Evolutionary conservation across 169 alveolate genomes (phyloP).

Genomic region (Theileria parva): DNA sequence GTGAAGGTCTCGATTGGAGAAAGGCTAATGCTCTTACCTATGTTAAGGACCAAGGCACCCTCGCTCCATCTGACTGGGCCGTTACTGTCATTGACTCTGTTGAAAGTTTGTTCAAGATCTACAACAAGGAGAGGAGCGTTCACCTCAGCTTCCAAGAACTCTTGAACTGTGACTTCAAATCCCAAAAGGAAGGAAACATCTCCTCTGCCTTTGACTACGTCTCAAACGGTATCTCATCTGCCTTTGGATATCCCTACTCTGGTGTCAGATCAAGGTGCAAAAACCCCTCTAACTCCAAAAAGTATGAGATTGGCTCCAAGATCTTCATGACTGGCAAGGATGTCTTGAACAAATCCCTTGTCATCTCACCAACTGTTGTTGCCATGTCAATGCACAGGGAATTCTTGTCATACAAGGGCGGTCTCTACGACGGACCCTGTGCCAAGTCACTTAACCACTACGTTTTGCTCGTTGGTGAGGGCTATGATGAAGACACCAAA

Average conservation of each 20-base stretch:
- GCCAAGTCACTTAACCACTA: constrained; percentile 74
- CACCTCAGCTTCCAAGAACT: constrained; percentile 85
- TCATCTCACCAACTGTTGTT: constrained; percentile 82
- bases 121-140: constrained; percentile 42
- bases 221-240: constrained; percentile 71
- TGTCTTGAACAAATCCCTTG: constrained; percentile 69
- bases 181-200: constrained; percentile 80
- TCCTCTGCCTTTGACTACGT: constrained; percentile 80
- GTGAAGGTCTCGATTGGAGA: constrained; percentile 72
- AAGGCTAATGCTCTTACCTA: constrained; percentile 69
- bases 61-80: constrained; percentile 85
- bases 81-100: constrained; percentile 78
- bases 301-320: constrained; percentile 19
- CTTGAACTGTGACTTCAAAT: constrained; percentile 77
- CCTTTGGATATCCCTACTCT: constrained; percentile 76
- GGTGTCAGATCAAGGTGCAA: constrained; percentile 54
- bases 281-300: constrained; percentile 11
- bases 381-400: constrained; percentile 86
- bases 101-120: constrained; percentile 72
- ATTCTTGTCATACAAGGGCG: constrained; percentile 80
- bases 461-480: constrained; percentile 84
- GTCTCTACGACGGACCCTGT: constrained; percentile 76
- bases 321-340: constrained; percentile 42
- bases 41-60: constrained; percentile 75
- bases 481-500: constrained; percentile 56